Percentiles rank a stretch among this genome's conserved stretches.
Conservation (phyloP, 768 basidiomycete species). For the Hericium alpestre region DNA sequence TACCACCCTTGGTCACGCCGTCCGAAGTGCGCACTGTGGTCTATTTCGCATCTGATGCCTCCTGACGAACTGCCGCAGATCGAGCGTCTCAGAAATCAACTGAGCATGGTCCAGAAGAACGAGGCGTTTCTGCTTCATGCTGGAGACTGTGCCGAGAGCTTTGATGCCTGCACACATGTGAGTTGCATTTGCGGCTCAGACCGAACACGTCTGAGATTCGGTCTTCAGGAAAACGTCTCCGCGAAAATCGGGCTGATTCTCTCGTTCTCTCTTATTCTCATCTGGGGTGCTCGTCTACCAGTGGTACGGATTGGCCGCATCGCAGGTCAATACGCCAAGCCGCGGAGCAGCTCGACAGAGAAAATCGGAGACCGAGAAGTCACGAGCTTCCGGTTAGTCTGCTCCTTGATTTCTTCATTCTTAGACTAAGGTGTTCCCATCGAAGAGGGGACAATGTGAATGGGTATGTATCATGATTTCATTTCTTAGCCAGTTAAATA, state of each 20-base stretch:
- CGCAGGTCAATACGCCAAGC: slow-evolving; percentile 95
- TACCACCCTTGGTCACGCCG: slow-evolving; percentile 89
- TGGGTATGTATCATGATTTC: slow-evolving; percentile 37
- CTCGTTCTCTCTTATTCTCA: slow-evolving; percentile 88
- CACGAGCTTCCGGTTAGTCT: slow-evolving; percentile 61
- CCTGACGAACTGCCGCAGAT: slow-evolving; percentile 34
- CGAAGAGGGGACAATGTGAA: slow-evolving; percentile 93
- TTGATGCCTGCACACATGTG: slow-evolving; percentile 83
- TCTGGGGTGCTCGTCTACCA: slow-evolving; percentile 90
- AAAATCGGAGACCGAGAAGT: slow-evolving; percentile 67
- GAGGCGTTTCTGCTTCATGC: slow-evolving; percentile 94
- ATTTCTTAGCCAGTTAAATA: too few species aligned
- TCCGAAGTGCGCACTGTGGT: slow-evolving; percentile 58
- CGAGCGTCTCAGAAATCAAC: slow-evolving; percentile 72
- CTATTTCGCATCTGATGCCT: not conserved
- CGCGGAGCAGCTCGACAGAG: slow-evolving; percentile 77
- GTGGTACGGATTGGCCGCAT: slow-evolving; percentile 89
- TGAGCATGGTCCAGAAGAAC: slow-evolving; percentile 70
- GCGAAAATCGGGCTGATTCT: slow-evolving; percentile 85
- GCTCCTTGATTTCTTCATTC: not conserved
- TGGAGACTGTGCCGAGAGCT: slow-evolving; percentile 96
- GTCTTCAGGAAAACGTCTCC: slow-evolving; percentile 70
- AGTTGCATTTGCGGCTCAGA: slow-evolving; percentile 14
- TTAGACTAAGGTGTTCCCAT: not conserved
- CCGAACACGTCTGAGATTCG: not conserved